Base-by-base conservation (phyloP, 176 grass and related monocot species). In the Bonia amplexicaulis region DNA sequence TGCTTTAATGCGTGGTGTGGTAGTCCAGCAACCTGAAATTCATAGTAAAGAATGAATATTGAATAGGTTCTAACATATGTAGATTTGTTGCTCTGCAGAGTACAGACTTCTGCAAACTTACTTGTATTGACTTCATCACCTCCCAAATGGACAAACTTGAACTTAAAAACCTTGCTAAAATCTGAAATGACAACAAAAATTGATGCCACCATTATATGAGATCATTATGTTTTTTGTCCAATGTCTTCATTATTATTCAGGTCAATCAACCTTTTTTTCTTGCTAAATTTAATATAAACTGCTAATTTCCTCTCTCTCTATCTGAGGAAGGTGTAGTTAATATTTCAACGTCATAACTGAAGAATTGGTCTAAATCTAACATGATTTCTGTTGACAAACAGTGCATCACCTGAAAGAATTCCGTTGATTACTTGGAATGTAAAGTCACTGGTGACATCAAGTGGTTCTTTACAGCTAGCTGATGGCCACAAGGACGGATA, bases 81-180 rank as follows among this genome's bases (percentile, higher is more conserved):
- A 64, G 20, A 66, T 69, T 58, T 76, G 1, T 7, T 69, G 44
- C 53, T 5, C 69, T 83, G 82, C 6, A 62, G 6, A 55, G 23
- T 55, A 69, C 3, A 46, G 2, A 65, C 51, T 84, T 29, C 29
- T 73, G 16, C 9, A 84, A 74, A 66, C 91, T 91, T 92, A 95
- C 96, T 82, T 82, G 93, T 95, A 70, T 92, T 78, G 20, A 98
- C 93, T 93, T 98, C 96, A 81, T 98, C 93, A 68, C 96, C 96
- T 29, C 96, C 96, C 80, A 98, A 82, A 76, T 98, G 96, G 65
- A 98, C 93, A 92, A 98, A 98, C 57, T 89, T 98, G 77, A 98
- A 98, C 74, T 98, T 98, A 84, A 98, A 98, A 87, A 98, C 78
- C 84, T 94, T 95, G 62, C 91, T 92, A 84, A 95, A 98, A 91